phyloP scores from a whole-genome alignment of 306 rosid species.

The Acacia melanoxylon region DNA sequence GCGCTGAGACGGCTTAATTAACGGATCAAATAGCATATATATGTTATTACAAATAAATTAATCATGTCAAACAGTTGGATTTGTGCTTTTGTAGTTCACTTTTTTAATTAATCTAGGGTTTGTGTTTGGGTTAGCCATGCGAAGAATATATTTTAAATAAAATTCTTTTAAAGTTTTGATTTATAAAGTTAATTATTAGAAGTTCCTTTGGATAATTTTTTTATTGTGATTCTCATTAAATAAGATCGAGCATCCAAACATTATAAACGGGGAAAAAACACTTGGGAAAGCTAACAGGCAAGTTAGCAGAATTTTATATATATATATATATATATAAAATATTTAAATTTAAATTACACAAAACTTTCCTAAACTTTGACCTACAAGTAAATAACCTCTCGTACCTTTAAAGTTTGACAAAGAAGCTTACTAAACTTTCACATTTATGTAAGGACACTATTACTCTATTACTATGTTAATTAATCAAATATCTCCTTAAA shows the following conservation, averaged over 20 bases:
- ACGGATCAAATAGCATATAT: conserved; percentile 18
- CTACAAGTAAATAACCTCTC: background rate
- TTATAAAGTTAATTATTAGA: no score
- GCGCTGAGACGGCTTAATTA: conserved; percentile 7
- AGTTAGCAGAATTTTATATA: background rate
- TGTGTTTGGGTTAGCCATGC: background rate
- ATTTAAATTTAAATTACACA: background rate
- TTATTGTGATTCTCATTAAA: background rate
- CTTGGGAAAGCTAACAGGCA: background rate
- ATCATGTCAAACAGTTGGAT: background rate
- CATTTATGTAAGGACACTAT: no score
- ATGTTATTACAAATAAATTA: conserved; percentile 14
- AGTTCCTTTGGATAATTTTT: no score
- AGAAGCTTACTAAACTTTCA: background rate
- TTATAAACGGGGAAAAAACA: background rate
- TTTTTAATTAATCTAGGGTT: background rate
- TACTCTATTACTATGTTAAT: no score
- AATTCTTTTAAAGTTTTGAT: no score
- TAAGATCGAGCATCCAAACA: background rate
- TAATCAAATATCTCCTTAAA: no score
- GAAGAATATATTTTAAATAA: no score
- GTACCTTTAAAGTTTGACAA: background rate
- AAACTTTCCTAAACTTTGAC: background rate
- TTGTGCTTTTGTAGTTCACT: background rate
- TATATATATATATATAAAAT: background rate